A percentile compares a stretch with the other conserved stretches of the same genome.
phyloP scores from a whole-genome alignment of 331 rosid genomes.

The Pyrus hybrid region DNA sequence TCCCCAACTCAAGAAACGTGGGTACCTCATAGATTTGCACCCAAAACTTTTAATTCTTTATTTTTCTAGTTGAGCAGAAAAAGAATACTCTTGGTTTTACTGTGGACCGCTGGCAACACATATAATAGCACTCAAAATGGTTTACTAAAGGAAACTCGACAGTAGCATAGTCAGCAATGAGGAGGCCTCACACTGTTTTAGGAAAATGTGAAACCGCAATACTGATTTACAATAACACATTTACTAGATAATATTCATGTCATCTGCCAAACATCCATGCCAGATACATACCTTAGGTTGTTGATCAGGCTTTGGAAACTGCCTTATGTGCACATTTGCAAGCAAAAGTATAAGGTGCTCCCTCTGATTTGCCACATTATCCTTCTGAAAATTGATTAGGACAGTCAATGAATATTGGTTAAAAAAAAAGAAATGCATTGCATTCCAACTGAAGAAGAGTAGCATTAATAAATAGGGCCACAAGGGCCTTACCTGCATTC shows the following conservation, averaged over 20 bases:
- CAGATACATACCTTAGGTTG: slow-evolving; percentile 79
- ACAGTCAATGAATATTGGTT: slow-evolving; percentile 4
- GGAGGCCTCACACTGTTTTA: background rate
- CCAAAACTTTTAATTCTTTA: background rate
- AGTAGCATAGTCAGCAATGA: background rate
- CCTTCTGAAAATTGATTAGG: slow-evolving; percentile 52
- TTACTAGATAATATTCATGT: background rate
- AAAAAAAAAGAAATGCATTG: background rate
- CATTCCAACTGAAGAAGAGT: background rate
- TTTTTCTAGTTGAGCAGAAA: background rate
- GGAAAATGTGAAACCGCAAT: background rate
- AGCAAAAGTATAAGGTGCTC: slow-evolving; percentile 89
- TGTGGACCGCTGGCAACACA: background rate
- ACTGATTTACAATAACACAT: background rate
- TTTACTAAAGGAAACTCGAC: background rate
- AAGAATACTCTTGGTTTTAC: background rate
- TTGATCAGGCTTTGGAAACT: slow-evolving; percentile 90
- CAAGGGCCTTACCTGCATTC: background rate
- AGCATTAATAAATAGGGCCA: background rate
- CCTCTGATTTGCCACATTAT: slow-evolving; percentile 93
- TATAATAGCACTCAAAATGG: background rate
- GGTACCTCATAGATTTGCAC: background rate
- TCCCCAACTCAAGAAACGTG: background rate
- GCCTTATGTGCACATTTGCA: slow-evolving; percentile 95
- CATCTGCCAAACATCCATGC: background rate